These are phyloP conservation scores for Daphne laureola DNA, from an alignment of 441 rosid genomes.

Conservation along the genomic window DNA sequence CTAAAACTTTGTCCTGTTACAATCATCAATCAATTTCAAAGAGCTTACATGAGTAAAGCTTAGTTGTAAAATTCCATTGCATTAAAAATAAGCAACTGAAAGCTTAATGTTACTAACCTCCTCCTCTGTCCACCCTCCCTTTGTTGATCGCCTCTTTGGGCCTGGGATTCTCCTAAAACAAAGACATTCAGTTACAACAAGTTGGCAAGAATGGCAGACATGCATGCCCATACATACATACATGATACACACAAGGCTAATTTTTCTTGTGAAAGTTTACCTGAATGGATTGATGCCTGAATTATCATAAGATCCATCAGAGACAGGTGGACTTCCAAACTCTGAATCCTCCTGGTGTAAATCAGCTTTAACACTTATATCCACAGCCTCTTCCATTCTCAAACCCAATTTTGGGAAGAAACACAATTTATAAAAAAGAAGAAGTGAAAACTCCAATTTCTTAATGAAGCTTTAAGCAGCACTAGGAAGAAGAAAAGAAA, in stretches of 20 bases:
- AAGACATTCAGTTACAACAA: neutral
- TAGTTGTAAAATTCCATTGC: neutral
- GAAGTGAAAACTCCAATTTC: no score
- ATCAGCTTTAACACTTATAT: neutral
- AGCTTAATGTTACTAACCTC: slow-evolving; percentile 26
- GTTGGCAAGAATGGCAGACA: neutral
- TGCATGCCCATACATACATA: neutral
- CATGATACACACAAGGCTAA: neutral
- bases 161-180: slow-evolving; percentile 30
- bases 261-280: neutral
- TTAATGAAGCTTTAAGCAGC: slow-evolving; percentile 1
- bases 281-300: neutral
- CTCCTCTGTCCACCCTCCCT: slow-evolving; percentile 43
- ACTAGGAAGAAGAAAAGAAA: neutral
- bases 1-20: slow-evolving; percentile 22
- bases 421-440: neutral
- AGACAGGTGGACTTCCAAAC: neutral
- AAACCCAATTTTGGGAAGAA: neutral
- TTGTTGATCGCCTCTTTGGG: slow-evolving; percentile 30
- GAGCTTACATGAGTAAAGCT: neutral
- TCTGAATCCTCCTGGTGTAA: neutral
- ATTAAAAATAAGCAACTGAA: neutral
- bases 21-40: neutral
- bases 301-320: neutral
- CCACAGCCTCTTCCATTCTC: slow-evolving; percentile 12